Percentiles rank a stretch among this genome's conserved stretches.
These are phyloP conservation scores for Neonothopanus nambi DNA, from an alignment of 1,284 basidiomycete species.

Conservation along the genomic window DNA sequence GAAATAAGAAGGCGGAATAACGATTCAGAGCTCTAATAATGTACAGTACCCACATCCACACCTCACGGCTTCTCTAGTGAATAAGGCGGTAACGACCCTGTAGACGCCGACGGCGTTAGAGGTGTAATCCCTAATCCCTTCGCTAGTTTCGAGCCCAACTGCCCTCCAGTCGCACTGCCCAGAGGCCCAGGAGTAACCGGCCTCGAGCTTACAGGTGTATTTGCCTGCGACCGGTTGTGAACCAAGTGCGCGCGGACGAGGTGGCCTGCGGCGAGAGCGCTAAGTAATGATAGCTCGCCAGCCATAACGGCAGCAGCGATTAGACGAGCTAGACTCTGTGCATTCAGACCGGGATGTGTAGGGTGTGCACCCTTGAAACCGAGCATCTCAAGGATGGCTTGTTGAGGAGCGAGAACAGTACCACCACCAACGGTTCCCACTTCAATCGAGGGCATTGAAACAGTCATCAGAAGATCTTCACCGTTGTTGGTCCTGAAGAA, in stretches of 20 bases:
- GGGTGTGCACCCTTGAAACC: conserved; percentile 87
- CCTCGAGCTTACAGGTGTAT: conserved; percentile 37
- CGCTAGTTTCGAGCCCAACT: neutral
- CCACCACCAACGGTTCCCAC: conserved; percentile 97
- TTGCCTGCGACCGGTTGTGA: conserved; percentile 76
- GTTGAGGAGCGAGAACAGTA: conserved; percentile 87
- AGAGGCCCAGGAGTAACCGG: conserved; percentile 58
- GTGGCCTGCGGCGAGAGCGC: conserved; percentile 90
- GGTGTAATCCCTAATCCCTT: neutral
- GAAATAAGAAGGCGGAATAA: too few relatives aligned
- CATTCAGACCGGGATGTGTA: conserved; percentile 82
- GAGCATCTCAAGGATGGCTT: conserved; percentile 90
- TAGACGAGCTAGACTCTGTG: conserved; percentile 83
- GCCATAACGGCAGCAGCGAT: conserved; percentile 93
- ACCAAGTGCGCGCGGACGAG: conserved; percentile 87
- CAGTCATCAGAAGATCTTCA: conserved; percentile 88
- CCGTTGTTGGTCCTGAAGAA: conserved; percentile 76
- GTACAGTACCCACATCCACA: neutral
- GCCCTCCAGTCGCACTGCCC: conserved; percentile 15
- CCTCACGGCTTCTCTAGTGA: conserved; percentile 19
- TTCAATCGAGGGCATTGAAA: conserved; percentile 96
- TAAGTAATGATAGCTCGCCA: conserved; percentile 87
- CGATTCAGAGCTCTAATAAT: too few relatives aligned
- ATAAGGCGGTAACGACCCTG: conserved; percentile 35
- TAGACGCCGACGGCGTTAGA: conserved; percentile 19